Percentiles rank a stretch among this genome's conserved stretches.
These are phyloP conservation scores for Eucalyptus virginea DNA, from an alignment of 345 rosid species.

Conservation along the genomic window DNA sequence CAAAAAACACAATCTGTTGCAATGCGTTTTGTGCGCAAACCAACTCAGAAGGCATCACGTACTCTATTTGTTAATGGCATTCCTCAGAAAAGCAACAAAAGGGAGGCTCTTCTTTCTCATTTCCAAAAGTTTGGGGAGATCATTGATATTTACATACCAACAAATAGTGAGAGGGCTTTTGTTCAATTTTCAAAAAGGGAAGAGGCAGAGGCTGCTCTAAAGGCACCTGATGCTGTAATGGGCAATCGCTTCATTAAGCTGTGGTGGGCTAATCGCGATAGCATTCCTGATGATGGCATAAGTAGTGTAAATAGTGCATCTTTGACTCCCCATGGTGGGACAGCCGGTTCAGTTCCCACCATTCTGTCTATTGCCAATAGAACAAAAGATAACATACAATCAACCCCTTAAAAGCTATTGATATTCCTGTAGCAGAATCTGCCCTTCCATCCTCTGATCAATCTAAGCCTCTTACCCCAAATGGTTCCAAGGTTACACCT, in stretches of 20 bases:
- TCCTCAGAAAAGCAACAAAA: slow-evolving; percentile 72
- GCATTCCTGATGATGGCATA: slow-evolving; percentile 45
- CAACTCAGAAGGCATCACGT: slow-evolving; percentile 73
- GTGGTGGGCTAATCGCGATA: slow-evolving; percentile 99
- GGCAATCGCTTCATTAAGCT: slow-evolving; percentile 96
- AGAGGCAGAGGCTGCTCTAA: slow-evolving; percentile 94
- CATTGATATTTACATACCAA: slow-evolving; percentile 78
- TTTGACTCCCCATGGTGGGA: slow-evolving; percentile 20
- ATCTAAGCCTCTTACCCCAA: slow-evolving; percentile 19
- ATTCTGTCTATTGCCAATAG: slow-evolving; percentile 24
- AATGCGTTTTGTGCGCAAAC: slow-evolving; percentile 29
- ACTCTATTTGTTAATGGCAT: slow-evolving; percentile 82
- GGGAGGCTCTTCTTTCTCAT: slow-evolving; percentile 83
- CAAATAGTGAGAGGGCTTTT: slow-evolving; percentile 77
- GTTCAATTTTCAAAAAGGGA: slow-evolving; percentile 91
- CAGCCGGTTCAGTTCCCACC: slow-evolving; percentile 19
- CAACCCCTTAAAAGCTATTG: slow-evolving; percentile 21
- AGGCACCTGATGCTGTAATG: slow-evolving; percentile 98
- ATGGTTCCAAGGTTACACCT: slow-evolving; percentile 46
- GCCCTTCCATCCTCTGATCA: slow-evolving; percentile 31
- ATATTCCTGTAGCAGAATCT: slow-evolving; percentile 20
- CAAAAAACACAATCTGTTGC: slow-evolving; percentile 29
- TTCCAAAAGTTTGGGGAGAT: slow-evolving; percentile 87
- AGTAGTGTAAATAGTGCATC: slow-evolving; percentile 25
- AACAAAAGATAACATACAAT: slow-evolving; percentile 37